Percentiles rank a stretch among this genome's conserved stretches.
Conservation (phyloP, 192 early-diverging fungal species). For the Chytriomyces hyalinus region DNA sequence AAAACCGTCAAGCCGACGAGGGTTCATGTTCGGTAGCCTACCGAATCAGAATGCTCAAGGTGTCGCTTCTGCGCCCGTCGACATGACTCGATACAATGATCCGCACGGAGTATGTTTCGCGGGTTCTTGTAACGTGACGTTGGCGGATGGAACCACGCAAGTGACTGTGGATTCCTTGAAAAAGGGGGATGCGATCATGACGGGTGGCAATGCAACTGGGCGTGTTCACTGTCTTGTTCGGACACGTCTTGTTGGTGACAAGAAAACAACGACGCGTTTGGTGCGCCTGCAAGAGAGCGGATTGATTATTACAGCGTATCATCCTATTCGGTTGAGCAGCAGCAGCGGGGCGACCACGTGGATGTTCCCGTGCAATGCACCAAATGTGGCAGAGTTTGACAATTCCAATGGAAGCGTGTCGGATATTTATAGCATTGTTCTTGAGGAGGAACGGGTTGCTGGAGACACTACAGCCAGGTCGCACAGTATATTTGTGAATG, state of each 20-base stretch:
- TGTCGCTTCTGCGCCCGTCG: background rate
- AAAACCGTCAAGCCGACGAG: constrained; percentile 17
- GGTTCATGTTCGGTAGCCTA: background rate
- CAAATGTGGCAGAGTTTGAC: constrained; percentile 6
- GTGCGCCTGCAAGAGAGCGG: constrained; percentile 9
- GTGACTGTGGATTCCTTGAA: constrained; percentile 20
- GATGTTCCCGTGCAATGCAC: constrained; percentile 29
- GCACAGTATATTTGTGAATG: constrained; percentile 19
- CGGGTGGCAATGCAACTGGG: background rate
- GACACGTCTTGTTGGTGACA: background rate
- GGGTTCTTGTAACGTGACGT: constrained; percentile 11
- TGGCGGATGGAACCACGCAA: constrained; percentile 11
- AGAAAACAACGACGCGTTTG: background rate
- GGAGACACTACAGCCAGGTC: background rate
- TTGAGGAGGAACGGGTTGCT: constrained; percentile 9
- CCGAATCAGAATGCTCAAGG: background rate
- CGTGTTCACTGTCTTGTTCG: constrained; percentile 24
- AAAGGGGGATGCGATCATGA: constrained; percentile 29
- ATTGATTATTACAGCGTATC: constrained; percentile 40
- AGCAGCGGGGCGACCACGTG: background rate
- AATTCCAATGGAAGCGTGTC: background rate
- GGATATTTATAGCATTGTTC: constrained; percentile 34
- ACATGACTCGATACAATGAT: constrained; percentile 20
- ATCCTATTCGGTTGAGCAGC: constrained; percentile 24
- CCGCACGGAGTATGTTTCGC: constrained; percentile 18